phyloP scores from a whole-genome alignment of 805 yeast species.

The Saccharomycopsis fermentans region DNA sequence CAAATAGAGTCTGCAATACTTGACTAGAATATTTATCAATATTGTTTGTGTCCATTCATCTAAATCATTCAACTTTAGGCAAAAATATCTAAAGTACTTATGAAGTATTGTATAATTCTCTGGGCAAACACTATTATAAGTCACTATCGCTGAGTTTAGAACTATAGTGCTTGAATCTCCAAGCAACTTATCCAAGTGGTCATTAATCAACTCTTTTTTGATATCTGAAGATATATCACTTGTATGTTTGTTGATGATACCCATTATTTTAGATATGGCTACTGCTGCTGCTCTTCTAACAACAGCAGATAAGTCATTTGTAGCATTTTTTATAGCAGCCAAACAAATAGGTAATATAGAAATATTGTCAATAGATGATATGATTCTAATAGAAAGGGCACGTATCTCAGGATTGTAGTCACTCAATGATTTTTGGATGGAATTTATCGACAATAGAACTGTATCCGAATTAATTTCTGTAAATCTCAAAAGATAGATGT shows the following conservation, averaged over 20 bases:
- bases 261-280: constrained; percentile 51
- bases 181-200: constrained; percentile 41
- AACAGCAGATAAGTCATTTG: constrained; percentile 59
- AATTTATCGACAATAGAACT: constrained; percentile 82
- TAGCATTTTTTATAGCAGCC: constrained; percentile 59
- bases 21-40: constrained; percentile 51
- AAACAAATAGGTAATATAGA: constrained; percentile 73
- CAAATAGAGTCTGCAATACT: constrained; percentile 54
- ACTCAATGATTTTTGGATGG: constrained; percentile 73
- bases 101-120: constrained; percentile 60
- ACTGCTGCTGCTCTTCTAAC: constrained; percentile 77
- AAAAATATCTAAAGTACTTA: constrained; percentile 51
- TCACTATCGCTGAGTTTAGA: constrained; percentile 54
- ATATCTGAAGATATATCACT: not conserved
- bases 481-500: constrained; percentile 34
- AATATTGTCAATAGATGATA: constrained; percentile 75
- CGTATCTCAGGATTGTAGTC: constrained; percentile 63
- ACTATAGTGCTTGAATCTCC: constrained; percentile 61
- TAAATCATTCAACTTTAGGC: constrained; percentile 37
- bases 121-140: constrained; percentile 44
- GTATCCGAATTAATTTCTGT: constrained; percentile 82
- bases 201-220: constrained; percentile 18
- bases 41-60: constrained; percentile 66
- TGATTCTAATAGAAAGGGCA: constrained; percentile 63
- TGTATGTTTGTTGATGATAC: constrained; percentile 4